A percentile compares a stretch with the other conserved stretches of the same genome.
Evolutionary conservation across 768 basidiomycete species (phyloP).

Genomic region (Suillus subluteus): DNA sequence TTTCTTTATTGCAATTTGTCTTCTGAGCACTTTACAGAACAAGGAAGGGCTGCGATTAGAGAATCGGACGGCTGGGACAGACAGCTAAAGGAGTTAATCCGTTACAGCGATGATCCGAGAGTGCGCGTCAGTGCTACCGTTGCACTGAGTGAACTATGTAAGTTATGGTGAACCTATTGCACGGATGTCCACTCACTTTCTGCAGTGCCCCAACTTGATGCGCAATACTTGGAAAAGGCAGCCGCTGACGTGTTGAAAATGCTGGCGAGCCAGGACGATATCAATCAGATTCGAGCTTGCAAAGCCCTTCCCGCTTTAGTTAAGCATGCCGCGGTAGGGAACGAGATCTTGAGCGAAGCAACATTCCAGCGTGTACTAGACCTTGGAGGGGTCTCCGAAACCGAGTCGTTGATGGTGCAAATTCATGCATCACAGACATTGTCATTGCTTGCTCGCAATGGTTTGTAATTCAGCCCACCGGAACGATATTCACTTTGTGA

Average conservation of each 20-base stretch:
- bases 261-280: slow-evolving; percentile 8
- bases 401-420: slow-evolving; percentile 7
- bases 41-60: slow-evolving; percentile 10
- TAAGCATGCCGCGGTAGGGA: not conserved
- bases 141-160: slow-evolving; percentile 9
- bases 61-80: not conserved
- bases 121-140: slow-evolving; percentile 12
- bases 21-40: not conserved
- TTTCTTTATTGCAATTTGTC: not conserved
- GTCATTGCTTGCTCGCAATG: slow-evolving; percentile 5
- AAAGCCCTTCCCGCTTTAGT: slow-evolving; percentile 11
- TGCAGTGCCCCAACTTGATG: not conserved
- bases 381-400: slow-evolving; percentile 2
- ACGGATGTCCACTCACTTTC: not conserved
- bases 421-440: slow-evolving; percentile 12
- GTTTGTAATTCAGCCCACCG: not conserved
- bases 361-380: slow-evolving; percentile 10
- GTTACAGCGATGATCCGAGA: slow-evolving; percentile 1
- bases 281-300: slow-evolving; percentile 11
- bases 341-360: slow-evolving; percentile 4
- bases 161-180: not conserved
- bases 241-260: slow-evolving; percentile 3
- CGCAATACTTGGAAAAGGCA: not conserved
- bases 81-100: not conserved
- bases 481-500: not conserved